Percentiles rank a stretch among this genome's conserved stretches.
These are phyloP conservation scores for Ophiostoma perfectum DNA, from an alignment of 2,329 filamentous ascomycete species.

Conservation along the genomic window DNA sequence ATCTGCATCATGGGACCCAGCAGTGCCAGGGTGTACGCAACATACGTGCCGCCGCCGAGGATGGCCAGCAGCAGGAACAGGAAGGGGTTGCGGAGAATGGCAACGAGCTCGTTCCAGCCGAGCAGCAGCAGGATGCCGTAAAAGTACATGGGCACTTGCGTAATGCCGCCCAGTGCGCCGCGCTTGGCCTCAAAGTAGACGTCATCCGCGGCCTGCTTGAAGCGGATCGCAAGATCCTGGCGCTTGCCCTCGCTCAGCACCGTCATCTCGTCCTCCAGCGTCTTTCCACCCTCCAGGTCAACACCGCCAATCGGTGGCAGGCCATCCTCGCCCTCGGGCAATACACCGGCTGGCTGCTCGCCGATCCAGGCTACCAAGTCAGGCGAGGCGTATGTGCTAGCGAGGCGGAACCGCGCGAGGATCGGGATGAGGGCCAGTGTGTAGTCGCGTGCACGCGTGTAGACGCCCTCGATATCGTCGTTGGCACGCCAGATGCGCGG, in stretches of 20 bases:
- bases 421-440: slow-evolving; percentile 88
- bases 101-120: slow-evolving; percentile 98
- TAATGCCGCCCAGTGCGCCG: slow-evolving; percentile 89
- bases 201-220: slow-evolving; percentile 97
- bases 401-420: slow-evolving; percentile 74
- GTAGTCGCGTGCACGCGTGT: slow-evolving; percentile 86
- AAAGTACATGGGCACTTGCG: slow-evolving; percentile 91
- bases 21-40: slow-evolving; percentile 89
- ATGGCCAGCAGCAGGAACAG: slow-evolving; percentile 67
- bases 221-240: slow-evolving; percentile 85
- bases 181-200: slow-evolving; percentile 98
- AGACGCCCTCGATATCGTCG: slow-evolving; percentile 94
- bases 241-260: slow-evolving; percentile 86
- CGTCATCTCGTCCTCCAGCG: slow-evolving; percentile 91
- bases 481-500: slow-evolving; percentile 94
- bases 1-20: slow-evolving; percentile 96
- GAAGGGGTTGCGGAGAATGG: slow-evolving; percentile 40
- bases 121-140: slow-evolving; percentile 82
- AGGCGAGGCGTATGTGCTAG: slow-evolving; percentile 67
- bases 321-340: slow-evolving; percentile 84
- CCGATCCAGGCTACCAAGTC: slow-evolving; percentile 84
- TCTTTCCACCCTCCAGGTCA: slow-evolving; percentile 91
- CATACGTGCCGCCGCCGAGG: slow-evolving; percentile 68
- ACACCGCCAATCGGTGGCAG: slow-evolving; percentile 83
- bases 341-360: slow-evolving; percentile 64